Base-by-base conservation (phyloP, 805 yeast species). In the Candida endomychidarum region DNA sequence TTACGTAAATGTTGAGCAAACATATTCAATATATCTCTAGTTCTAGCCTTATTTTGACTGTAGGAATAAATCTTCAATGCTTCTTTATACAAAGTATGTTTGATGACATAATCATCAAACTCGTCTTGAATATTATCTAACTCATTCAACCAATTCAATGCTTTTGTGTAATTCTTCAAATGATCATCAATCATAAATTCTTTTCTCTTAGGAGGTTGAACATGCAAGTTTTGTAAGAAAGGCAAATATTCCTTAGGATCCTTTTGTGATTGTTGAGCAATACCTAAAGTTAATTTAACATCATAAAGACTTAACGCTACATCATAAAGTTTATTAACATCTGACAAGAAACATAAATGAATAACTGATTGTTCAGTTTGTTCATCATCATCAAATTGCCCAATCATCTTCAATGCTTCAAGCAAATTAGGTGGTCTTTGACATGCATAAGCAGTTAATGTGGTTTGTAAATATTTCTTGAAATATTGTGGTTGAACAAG, bases 171-270 rank as follows among this genome's bases (percentile, higher is more conserved):
- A 33, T 80, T 76, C 53, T 82, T 80, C 58, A 93, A 74, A 56
- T 81, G 72, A 36, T 86, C 83, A 57, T 93, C 98, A 50, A 93
- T 85, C 55, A 80, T 60, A 55, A 86, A 90, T 54, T 77, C 74
- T 49, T 81, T 78, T 45, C 96, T 77, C 40, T 80, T 60, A 5
- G 77, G 81, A 0, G 77, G 65, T 59, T 83, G 86, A 28, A 76
- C 77, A 49, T 86, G 83, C 39, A 93, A 68, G 34, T 80, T 74
- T 54, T 88, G 96, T 49, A 93, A 72, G 61, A 93, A 93, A 37
- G 99, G 96, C 38, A 93, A 67, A 52, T 93, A 93, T 61, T 93
- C 99, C 54, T 90, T 88, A 17, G 99, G 99, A 65, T 93, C 99
- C 72, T 84, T 90, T 61, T 91, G 98, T 0, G 97, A 89, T 55